Evolutionary conservation across 345 rosid species (phyloP).

Genomic region (Rhizophora mangle): DNA sequence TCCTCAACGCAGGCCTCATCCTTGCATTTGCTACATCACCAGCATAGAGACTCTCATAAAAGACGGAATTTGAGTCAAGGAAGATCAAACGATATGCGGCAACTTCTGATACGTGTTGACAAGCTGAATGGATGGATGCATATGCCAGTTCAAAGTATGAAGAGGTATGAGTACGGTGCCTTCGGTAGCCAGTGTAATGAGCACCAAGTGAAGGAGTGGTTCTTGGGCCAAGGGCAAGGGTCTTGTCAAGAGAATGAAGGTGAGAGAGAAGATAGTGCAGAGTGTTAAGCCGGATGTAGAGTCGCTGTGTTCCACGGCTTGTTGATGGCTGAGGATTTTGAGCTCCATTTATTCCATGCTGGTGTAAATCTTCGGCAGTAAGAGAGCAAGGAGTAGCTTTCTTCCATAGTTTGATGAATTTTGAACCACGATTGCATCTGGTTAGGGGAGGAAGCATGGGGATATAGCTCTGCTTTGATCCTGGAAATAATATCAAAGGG

Average conservation of each 20-base stretch:
- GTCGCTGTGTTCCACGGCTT: conserved; percentile 90
- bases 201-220: conserved; percentile 18
- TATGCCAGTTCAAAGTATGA: conserved; percentile 57
- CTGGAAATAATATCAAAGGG: conserved; percentile 24
- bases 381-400: conserved; percentile 63
- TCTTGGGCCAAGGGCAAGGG: conserved; percentile 65
- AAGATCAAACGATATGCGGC: conserved; percentile 79
- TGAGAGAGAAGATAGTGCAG: conserved; percentile 68
- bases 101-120: conserved; percentile 80
- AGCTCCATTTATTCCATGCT: conserved; percentile 25
- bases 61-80: conserved; percentile 61
- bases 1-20: conserved; percentile 52
- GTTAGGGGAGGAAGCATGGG: conserved; percentile 85
- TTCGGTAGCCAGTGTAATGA: conserved; percentile 15
- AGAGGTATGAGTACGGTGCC: conserved; percentile 28
- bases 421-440: conserved; percentile 73
- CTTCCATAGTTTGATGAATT: conserved; percentile 65
- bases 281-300: conserved; percentile 81
- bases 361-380: conserved; percentile 29
- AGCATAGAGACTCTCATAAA: conserved; percentile 66
- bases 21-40: conserved; percentile 59
- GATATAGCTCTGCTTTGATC: conserved; percentile 75
- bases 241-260: conserved; percentile 76
- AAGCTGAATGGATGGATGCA: conserved; percentile 60
- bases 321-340: conserved; percentile 82